Evolutionary conservation across 768 basidiomycete species (phyloP).

Genomic region (Tephrocybe sp.): DNA sequence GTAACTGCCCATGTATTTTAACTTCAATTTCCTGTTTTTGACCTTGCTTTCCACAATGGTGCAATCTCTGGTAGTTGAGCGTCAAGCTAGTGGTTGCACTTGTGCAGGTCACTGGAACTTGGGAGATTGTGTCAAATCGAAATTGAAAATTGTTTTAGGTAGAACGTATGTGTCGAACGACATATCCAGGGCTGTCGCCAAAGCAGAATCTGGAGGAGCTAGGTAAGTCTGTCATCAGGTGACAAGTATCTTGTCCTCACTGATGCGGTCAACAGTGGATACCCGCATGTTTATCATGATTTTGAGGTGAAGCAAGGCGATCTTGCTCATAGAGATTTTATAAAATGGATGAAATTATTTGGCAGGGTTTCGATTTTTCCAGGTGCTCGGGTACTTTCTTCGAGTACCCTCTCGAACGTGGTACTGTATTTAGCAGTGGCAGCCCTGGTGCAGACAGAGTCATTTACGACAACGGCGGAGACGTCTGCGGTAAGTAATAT

Average conservation of each 20-base stretch:
- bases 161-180: conserved; percentile 17
- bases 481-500: conserved; percentile 24
- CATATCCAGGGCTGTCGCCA: conserved; percentile 17
- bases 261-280: conserved; percentile 15
- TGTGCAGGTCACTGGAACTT: conserved; percentile 22
- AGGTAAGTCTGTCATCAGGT: conserved; percentile 12
- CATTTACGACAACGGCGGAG: conserved; percentile 24
- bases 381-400: conserved; percentile 24
- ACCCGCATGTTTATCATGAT: conserved; percentile 26
- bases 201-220: conserved; percentile 21
- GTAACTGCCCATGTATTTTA: too few species aligned
- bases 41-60: conserved; percentile 8
- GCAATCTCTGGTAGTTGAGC: conserved; percentile 17
- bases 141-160: conserved; percentile 1
- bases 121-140: too few species aligned
- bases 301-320: conserved; percentile 23
- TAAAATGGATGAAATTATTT: background rate
- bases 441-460: conserved; percentile 31
- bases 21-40: too few species aligned
- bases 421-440: conserved; percentile 21
- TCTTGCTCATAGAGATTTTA: too few species aligned
- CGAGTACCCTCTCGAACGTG: conserved; percentile 25
- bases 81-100: conserved; percentile 20
- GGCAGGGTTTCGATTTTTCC: conserved; percentile 25
- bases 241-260: background rate